phyloP scores from a whole-genome alignment of 495 filamentous ascomycete species.

The Stereocaulon alpinum region DNA sequence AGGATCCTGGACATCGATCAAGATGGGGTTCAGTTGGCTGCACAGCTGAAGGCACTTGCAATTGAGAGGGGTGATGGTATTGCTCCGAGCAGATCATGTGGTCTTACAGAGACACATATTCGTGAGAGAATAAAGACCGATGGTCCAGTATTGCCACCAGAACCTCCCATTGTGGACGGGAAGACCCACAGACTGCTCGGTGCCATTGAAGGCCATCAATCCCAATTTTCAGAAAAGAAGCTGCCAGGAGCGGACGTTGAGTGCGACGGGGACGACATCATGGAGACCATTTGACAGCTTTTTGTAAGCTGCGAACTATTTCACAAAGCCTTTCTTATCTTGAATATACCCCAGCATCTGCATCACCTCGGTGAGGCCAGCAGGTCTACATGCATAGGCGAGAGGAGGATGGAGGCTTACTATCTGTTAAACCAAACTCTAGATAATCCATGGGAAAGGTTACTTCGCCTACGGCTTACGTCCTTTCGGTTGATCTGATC shows the following conservation, averaged over 20 bases:
- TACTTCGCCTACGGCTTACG: background rate
- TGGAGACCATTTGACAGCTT: constrained; percentile 27
- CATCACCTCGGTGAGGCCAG: background rate
- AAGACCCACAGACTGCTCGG: background rate
- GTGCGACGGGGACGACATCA: constrained; percentile 27
- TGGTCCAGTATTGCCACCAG: constrained; percentile 24
- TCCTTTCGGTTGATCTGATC: background rate
- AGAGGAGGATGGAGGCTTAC: background rate
- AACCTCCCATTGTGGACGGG: background rate
- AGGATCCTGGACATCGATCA: constrained; percentile 25
- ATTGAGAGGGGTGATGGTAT: constrained; percentile 39
- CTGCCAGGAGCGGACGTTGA: constrained; percentile 7
- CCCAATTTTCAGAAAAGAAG: background rate
- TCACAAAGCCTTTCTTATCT: background rate
- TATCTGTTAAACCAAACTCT: background rate
- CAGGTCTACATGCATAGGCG: background rate
- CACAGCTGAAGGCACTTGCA: constrained; percentile 32
- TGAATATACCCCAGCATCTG: constrained; percentile 7
- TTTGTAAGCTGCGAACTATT: background rate
- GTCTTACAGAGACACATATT: constrained; percentile 32
- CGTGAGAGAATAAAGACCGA: constrained; percentile 31
- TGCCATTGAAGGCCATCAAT: constrained; percentile 16
- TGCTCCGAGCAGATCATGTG: constrained; percentile 20
- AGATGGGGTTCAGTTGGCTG: constrained; percentile 12
- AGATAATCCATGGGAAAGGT: background rate